Evolutionary conservation across 495 filamentous ascomycete genomes (phyloP).

Genomic region (Penicillium roqueforti): DNA sequence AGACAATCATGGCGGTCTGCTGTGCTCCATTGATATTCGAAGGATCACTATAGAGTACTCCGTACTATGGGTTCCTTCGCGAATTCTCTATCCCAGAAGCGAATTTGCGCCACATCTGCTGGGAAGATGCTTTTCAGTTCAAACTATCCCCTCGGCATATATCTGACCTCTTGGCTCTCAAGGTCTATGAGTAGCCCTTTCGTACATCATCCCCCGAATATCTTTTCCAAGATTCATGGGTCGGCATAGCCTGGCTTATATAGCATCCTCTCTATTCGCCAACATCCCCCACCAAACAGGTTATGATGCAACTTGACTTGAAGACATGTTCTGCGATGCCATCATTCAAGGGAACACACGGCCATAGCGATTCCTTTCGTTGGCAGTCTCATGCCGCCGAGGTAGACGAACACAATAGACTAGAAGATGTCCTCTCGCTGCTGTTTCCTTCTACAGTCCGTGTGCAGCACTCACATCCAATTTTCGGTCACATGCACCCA

Average conservation of each 20-base stretch:
- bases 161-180: not conserved
- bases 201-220: not conserved
- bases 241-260: not conserved
- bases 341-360: slow-evolving; percentile 7
- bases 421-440: slow-evolving; percentile 43
- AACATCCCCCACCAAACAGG: not conserved
- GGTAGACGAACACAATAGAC: slow-evolving; percentile 16
- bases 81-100: slow-evolving; percentile 11
- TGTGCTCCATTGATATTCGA: slow-evolving; percentile 8
- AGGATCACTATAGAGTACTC: not conserved
- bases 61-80: not conserved
- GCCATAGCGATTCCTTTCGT: slow-evolving; percentile 3
- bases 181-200: slow-evolving; percentile 1
- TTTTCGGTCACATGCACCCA: slow-evolving; percentile 49
- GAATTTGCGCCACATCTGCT: not conserved
- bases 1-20: slow-evolving; percentile 16
- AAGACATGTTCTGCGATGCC: slow-evolving; percentile 10
- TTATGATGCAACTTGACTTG: slow-evolving; percentile 11
- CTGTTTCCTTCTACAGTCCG: slow-evolving; percentile 37
- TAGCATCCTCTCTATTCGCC: not conserved
- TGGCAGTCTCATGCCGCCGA: slow-evolving; percentile 20
- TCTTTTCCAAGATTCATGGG: not conserved
- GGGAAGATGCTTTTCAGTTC: not conserved
- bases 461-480: slow-evolving; percentile 41
- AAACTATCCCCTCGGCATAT: slow-evolving; percentile 4